Conservation (phyloP, 768 basidiomycete genomes). For the Lenzites betulinus region DNA sequence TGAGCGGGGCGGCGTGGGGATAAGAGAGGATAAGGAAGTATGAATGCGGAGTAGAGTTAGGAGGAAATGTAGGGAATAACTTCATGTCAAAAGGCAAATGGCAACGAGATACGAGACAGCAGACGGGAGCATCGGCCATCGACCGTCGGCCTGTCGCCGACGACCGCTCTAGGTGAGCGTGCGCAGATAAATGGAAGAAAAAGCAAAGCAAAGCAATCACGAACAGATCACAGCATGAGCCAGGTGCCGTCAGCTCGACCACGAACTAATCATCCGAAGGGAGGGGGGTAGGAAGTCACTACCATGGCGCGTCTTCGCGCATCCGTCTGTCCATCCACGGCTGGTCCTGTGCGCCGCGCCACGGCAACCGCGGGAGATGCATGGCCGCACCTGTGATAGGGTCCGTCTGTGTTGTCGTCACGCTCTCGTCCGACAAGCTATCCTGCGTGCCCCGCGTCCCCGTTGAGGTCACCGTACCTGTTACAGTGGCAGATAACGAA, state of each 20-base stretch:
- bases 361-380: conserved; percentile 32
- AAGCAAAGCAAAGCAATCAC: neutral
- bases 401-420: conserved; percentile 36
- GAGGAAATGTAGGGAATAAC: conserved; percentile 17
- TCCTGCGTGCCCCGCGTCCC: conserved; percentile 27
- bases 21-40: neutral
- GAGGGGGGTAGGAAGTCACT: neutral
- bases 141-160: conserved; percentile 9
- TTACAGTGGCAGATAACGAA: conserved; percentile 3
- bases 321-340: conserved; percentile 14
- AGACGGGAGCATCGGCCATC: neutral
- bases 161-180: conserved; percentile 13
- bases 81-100: conserved; percentile 11
- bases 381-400: conserved; percentile 35
- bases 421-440: conserved; percentile 30
- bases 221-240: neutral
- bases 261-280: neutral
- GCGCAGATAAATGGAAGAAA: neutral
- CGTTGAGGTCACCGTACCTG: conserved; percentile 30
- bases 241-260: neutral
- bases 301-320: conserved; percentile 25
- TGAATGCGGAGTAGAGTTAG: neutral
- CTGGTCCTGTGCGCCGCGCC: conserved; percentile 18
- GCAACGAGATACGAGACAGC: neutral
- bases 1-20: neutral